Evolutionary conservation across 108 stramenopile genomes (phyloP).

Genomic region (Cyclotella distinguenda): DNA sequence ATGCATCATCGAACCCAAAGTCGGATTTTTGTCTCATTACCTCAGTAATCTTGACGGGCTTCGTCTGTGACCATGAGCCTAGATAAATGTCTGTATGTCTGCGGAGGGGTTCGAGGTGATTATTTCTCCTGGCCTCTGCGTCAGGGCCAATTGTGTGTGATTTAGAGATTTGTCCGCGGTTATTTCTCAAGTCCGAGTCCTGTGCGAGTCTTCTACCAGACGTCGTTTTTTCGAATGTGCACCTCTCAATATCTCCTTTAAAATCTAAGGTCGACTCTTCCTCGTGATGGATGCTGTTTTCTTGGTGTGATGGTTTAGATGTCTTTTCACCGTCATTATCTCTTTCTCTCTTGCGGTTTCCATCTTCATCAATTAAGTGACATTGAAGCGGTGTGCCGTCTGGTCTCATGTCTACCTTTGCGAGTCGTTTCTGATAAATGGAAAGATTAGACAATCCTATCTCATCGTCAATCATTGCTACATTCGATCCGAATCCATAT

Average conservation of each 20-base stretch:
- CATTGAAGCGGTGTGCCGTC: not conserved
- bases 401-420: conserved; percentile 3
- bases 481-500: too few species aligned
- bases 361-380: not conserved
- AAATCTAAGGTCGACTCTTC: conserved; percentile 34
- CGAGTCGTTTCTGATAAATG: not conserved
- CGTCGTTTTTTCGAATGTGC: conserved; percentile 19
- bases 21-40: too few species aligned
- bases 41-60: too few species aligned
- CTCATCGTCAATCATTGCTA: too few species aligned
- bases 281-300: conserved; percentile 3
- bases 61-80: too few species aligned
- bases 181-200: conserved; percentile 40
- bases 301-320: conserved; percentile 5
- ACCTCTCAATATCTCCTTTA: conserved; percentile 16
- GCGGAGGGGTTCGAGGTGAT: not conserved
- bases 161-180: conserved; percentile 44
- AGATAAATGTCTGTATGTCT: not conserved
- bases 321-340: not conserved
- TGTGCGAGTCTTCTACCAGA: conserved; percentile 16
- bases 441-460: too few species aligned
- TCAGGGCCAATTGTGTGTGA: conserved; percentile 27
- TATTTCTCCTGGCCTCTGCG: conserved; percentile 3
- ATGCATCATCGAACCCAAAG: conserved; percentile 9
- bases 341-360: not conserved